Base-by-base conservation (phyloP, 768 basidiomycete genomes). In the Psilocybe cyanescens region DNA sequence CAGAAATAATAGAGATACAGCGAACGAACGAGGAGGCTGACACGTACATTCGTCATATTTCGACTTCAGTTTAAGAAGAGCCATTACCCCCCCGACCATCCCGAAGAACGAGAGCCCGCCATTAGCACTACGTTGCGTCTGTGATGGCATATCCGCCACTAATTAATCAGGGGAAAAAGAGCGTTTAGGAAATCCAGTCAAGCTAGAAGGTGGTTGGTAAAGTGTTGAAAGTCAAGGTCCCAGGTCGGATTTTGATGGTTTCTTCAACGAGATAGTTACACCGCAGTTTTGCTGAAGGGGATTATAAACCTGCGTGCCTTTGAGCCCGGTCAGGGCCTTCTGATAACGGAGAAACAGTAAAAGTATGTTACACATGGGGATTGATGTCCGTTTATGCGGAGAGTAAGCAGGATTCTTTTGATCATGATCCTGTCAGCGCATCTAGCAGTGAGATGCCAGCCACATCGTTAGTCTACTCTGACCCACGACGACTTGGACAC, bases 21-120 rank as follows among this genome's bases (percentile, higher is more conserved):
- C 24, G 24, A 24, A 24, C 24, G 24, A 24, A 24, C 8, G 14
- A 7, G 24, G 46, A 14, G 45, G 37, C 50, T 45, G 19, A 49
- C 37, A 75, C 79, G 61, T 64, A 82, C 83, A 85, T 49, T 81
- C 75, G 55, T 84, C 80, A 67, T 70, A 79, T 41, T 74, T 66
- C 58, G 81, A 77, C 68, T 83, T 85, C 41, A 84, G 65, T 65
- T 81, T 82, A 49, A 86, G 73, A 29, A 78, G 76, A 16, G 77
- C 68, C 79, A 82, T 82, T 7, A 78, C 76, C 19, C 65, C 74
- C 44, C 76, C 77, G 16, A 85, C 75, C 74, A 80, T 74, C 1
- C 74, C 77, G 65, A 76, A 78, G 67, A 85, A 82, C 33, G 72
- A 71, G 46, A 75, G 49, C 7, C 65, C 30, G 29, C 49, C 33